Base-by-base conservation (phyloP, 2,329 filamentous ascomycete genomes). In the Venturia effusa region DNA sequence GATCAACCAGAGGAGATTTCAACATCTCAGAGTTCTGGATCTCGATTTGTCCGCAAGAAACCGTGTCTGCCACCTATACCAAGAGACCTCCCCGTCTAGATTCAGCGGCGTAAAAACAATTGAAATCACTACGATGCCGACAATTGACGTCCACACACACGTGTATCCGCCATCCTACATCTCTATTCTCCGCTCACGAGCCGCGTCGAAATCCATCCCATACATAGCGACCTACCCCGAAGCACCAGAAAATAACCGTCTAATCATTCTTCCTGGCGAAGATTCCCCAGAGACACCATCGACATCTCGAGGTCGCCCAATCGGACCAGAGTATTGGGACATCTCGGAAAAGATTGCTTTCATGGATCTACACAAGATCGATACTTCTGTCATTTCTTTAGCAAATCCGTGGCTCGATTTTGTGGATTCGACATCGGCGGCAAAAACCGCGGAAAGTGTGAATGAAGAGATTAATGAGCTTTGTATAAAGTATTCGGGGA, bases 401-500 rank as follows among this genome's bases (percentile, higher is more conserved):
- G 92, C 92, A 17, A 97, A 97, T 71, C 92, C 92, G 0, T 97
- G 92, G 92, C 82, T 97, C 1, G 92, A 97, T 75, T 97, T 96
- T 72, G 76, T 96, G 0, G 72, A 84, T 0, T 73, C 78, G 4
- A 83, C 87, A 67, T 88, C 89, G 0, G 83, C 82, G 1, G 72
- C 75, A 34, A 72, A 75, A 37, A 85, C 87, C 60, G 90, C 90
- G 0, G 71, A 77, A 62, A 79, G 79, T 0, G 87, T 96, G 73
- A 97, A 96, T 74, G 79, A 87, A 68, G 90, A 93, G 68, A 87
- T 96, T 62, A 84, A 91, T 61, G 71, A 73, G 55, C 87, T 91
- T 74, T 96, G 92, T 76, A 79, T 77, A 6, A 72, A 79, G 59
- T 82, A 87, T 65, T 83, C 84, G 0, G 86, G 87, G 0, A 81